Evolutionary conservation across 495 filamentous ascomycete genomes (phyloP).

Genomic region (Talaromyces borbonicus): DNA sequence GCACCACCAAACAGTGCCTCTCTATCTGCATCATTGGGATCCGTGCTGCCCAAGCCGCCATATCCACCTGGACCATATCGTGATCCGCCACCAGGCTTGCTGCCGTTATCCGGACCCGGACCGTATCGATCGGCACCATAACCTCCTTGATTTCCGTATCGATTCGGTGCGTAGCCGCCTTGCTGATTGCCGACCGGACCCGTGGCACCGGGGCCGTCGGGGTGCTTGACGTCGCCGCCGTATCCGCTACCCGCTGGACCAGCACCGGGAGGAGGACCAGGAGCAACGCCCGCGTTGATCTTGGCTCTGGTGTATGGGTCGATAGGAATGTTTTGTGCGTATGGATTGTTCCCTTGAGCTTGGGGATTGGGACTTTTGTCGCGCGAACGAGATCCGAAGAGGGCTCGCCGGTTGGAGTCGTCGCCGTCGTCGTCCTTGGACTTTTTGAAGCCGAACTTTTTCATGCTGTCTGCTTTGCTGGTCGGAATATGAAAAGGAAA

Average conservation of each 20-base stretch:
- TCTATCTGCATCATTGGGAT: conserved; percentile 49
- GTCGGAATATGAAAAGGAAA: neutral
- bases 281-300: conserved; percentile 33
- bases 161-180: conserved; percentile 48
- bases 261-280: conserved; percentile 20
- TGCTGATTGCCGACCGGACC: conserved; percentile 41
- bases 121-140: conserved; percentile 59
- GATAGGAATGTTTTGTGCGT: conserved; percentile 50
- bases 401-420: conserved; percentile 45
- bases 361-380: conserved; percentile 45
- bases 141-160: conserved; percentile 51
- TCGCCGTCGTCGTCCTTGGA: conserved; percentile 49
- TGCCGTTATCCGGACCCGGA: conserved; percentile 20
- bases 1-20: conserved; percentile 59
- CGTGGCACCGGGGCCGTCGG: conserved; percentile 27
- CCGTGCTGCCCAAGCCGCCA: conserved; percentile 52
- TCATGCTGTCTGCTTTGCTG: conserved; percentile 36
- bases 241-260: conserved; percentile 7
- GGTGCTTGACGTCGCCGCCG: conserved; percentile 19
- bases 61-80: conserved; percentile 59
- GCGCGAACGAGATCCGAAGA: conserved; percentile 52
- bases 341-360: conserved; percentile 41
- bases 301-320: conserved; percentile 58
- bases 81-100: conserved; percentile 18
- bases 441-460: conserved; percentile 56